Base-by-base conservation (phyloP, 257 asterid genomes). In the Salvia splendens region DNA sequence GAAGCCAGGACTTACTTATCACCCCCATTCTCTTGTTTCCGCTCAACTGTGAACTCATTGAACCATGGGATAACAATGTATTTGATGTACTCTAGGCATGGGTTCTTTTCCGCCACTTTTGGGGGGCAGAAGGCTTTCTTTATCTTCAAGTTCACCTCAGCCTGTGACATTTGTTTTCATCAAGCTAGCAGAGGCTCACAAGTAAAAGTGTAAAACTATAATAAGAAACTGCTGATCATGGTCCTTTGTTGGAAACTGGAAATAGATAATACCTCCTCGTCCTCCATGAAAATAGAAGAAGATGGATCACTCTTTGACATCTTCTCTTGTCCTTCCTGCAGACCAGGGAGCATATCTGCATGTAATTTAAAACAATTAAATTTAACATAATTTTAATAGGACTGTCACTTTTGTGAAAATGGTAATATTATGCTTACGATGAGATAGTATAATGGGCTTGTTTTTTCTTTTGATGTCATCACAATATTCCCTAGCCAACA, bases 401-500 rank as follows among this genome's bases (percentile, higher is more conserved):
- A 12, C 12, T 28, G 48, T 36, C 68, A 76, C 30, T 55, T 52
- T 15, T 3, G 12, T 65, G 36, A 17, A 66, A 67, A 73, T 4
- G 45, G 72, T 33, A 47, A 17, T 4, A 24, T 49, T 17, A 65
- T 53, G 68, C 82, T 66, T 82, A 89, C 95, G 91, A 56, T 82
- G 95, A 60, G 95, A 89, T 83, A 89, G 52, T 75, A 89, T 89
- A 46, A 89, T 85, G 33, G 97, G 95, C 83, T 89, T 89, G 71
- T 87, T 87, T 83, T 87, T 89, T 62, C 91, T 81, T 78, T 85
- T 88, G 65, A 88, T 84, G 73, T 86, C 95, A 73, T 86, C 96
- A 60, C 92, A 88, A 70, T 88, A 91, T 82, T 91, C 96, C 82
- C 97, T 83, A 12, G 97, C 96, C 49, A 91, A 89, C 72, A 88